Percentiles rank a stretch among this genome's conserved stretches.
These are phyloP conservation scores for Alopecurus myosuroides DNA, from an alignment of 176 grass and related monocot species.

Conservation along the genomic window DNA sequence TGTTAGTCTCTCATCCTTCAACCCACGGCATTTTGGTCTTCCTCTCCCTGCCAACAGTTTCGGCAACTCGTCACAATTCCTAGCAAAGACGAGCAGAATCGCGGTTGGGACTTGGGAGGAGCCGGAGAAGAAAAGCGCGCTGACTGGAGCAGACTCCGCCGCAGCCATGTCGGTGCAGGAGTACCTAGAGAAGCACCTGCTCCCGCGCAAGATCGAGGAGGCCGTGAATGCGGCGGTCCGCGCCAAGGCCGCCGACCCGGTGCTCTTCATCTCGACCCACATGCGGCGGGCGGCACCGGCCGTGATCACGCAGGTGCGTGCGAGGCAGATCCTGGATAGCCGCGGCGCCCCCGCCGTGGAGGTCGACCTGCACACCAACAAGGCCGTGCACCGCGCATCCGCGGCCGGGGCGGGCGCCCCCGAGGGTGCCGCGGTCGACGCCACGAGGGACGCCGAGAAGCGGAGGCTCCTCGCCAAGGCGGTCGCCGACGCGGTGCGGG, in stretches of 20 bases:
- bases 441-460: conserved; percentile 60
- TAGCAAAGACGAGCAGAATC: background rate
- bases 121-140: background rate
- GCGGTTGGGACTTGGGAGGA: background rate
- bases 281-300: conserved; percentile 72
- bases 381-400: conserved; percentile 87
- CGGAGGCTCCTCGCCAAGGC: conserved; percentile 68
- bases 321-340: conserved; percentile 90
- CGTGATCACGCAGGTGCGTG: conserved; percentile 84
- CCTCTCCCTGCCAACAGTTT: background rate
- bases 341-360: conserved; percentile 72
- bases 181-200: conserved; percentile 85
- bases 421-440: conserved; percentile 40
- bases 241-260: conserved; percentile 69
- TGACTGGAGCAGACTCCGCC: background rate
- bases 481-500: conserved; percentile 61
- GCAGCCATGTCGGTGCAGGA: conserved; percentile 93
- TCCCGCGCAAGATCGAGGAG: conserved; percentile 95
- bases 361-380: conserved; percentile 95
- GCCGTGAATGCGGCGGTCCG: conserved; percentile 97
- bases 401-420: conserved; percentile 38
- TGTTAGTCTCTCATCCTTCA: background rate
- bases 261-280: conserved; percentile 89
- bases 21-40: background rate
- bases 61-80: conserved; percentile 2